Percentiles rank a stretch among this genome's conserved stretches.
Evolutionary conservation across 2,329 filamentous ascomycete genomes (phyloP).

Genomic region (Cercospora nicotianae): DNA sequence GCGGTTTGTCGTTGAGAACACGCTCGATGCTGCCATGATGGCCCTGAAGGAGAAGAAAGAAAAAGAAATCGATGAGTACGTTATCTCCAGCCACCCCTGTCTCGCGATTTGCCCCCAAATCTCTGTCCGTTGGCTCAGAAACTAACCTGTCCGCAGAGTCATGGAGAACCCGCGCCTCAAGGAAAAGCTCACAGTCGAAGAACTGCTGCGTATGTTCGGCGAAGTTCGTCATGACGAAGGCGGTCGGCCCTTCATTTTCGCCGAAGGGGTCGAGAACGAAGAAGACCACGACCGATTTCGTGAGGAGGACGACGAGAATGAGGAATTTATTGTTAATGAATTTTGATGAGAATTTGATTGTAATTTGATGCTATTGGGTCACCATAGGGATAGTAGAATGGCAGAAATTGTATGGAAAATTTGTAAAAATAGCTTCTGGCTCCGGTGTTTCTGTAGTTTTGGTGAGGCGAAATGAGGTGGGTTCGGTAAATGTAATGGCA

Average conservation of each 20-base stretch:
- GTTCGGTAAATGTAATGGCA: not conserved
- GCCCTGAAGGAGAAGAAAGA: conserved; percentile 59
- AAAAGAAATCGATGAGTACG: conserved; percentile 41
- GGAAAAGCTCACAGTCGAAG: conserved; percentile 39
- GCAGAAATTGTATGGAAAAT: not conserved
- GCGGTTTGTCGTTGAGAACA: conserved; percentile 56
- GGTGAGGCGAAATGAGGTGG: not conserved
- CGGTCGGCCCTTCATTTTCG: conserved; percentile 45
- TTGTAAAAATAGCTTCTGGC: not conserved
- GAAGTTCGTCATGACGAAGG: conserved; percentile 41
- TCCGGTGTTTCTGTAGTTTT: not conserved
- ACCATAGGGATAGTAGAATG: not conserved
- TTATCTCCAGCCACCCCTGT: not conserved
- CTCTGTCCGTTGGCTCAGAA: not conserved
- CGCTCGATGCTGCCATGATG: conserved; percentile 60
- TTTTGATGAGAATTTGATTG: not conserved
- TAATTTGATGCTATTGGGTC: not conserved
- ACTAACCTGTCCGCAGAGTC: conserved; percentile 30
- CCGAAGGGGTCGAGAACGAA: conserved; percentile 37
- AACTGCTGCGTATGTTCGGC: conserved; percentile 52
- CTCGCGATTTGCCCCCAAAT: not conserved
- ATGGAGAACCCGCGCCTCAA: conserved; percentile 44
- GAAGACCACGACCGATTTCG: conserved; percentile 3
- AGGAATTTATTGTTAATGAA: conserved; percentile 5
- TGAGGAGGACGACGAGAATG: conserved; percentile 3